phyloP scores from a whole-genome alignment of 1,139 yeast genomes.

The Nakaseomyces glabratus region DNA sequence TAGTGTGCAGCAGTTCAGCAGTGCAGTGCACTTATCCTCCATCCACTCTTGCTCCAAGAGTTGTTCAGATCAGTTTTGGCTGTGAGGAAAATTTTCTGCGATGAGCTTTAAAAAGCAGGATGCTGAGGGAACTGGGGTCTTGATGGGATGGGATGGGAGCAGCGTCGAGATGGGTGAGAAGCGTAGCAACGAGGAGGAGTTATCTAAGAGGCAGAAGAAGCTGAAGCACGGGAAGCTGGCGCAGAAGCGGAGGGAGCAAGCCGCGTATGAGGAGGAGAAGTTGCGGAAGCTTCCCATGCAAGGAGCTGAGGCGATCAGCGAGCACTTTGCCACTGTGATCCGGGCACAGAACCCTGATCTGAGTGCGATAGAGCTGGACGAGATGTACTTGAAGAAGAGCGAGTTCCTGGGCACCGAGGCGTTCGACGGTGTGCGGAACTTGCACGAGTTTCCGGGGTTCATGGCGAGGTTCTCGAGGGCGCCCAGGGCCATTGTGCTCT shows the following conservation, averaged over 20 bases:
- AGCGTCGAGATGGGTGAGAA: no score
- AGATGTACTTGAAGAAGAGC: conserved; percentile 27
- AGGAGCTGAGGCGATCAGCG: conserved; percentile 23
- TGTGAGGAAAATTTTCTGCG: no score
- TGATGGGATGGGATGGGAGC: no score
- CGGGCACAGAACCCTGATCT: conserved; percentile 29
- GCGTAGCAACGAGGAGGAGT: conserved; percentile 7
- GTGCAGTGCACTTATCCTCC: no score
- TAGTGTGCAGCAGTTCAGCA: no score
- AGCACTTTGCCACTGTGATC: conserved; percentile 26
- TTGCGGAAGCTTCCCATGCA: conserved; percentile 24
- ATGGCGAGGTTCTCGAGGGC: conserved; percentile 24
- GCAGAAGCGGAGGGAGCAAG: conserved; percentile 26
- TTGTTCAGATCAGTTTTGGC: no score
- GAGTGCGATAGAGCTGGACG: conserved; percentile 31
- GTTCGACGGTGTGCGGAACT: conserved; percentile 21
- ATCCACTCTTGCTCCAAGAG: no score
- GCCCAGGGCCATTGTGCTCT: conserved; percentile 26
- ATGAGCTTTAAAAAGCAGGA: no score
- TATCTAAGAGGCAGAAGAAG: conserved; percentile 30
- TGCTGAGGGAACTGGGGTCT: no score
- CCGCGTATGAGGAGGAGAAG: conserved; percentile 25
- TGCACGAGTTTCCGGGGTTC: conserved; percentile 23
- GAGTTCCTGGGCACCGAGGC: conserved; percentile 27
- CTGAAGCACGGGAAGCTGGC: conserved; percentile 25